Conservation (phyloP, 2,329 filamentous ascomycete genomes). For the Stachybotrys chlorohalonatus region DNA sequence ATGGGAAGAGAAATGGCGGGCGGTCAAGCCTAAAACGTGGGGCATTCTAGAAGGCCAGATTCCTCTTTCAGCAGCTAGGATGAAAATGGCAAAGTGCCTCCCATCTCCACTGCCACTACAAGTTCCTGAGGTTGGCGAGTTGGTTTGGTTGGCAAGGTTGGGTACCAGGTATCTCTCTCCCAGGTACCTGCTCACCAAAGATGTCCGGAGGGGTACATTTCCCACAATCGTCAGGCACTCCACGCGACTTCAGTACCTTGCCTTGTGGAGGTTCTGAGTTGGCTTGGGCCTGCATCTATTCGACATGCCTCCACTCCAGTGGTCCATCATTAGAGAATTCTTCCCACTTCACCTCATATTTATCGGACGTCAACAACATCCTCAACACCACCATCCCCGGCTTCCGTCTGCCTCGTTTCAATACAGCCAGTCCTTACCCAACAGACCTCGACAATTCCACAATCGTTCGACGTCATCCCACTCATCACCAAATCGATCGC, state of each 20-base stretch:
- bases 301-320: not conserved
- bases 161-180: too few relatives aligned
- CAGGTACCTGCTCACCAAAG: not conserved
- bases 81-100: not conserved
- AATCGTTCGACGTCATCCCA: too few relatives aligned
- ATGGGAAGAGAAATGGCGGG: not conserved
- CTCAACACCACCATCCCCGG: not conserved
- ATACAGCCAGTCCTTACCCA: not conserved
- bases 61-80: not conserved
- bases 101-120: not conserved
- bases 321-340: not conserved
- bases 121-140: not conserved
- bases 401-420: not conserved
- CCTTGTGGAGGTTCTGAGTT: not conserved
- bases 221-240: not conserved
- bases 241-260: not conserved
- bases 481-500: too few relatives aligned
- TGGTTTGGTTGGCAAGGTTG: too few relatives aligned
- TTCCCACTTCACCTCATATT: not conserved
- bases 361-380: not conserved
- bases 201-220: not conserved
- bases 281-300: not conserved
- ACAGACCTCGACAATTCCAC: not conserved
- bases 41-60: not conserved
- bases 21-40: not conserved